Base-by-base conservation (phyloP, 495 filamentous ascomycete genomes). In the Saxispiralis lemnorum region DNA sequence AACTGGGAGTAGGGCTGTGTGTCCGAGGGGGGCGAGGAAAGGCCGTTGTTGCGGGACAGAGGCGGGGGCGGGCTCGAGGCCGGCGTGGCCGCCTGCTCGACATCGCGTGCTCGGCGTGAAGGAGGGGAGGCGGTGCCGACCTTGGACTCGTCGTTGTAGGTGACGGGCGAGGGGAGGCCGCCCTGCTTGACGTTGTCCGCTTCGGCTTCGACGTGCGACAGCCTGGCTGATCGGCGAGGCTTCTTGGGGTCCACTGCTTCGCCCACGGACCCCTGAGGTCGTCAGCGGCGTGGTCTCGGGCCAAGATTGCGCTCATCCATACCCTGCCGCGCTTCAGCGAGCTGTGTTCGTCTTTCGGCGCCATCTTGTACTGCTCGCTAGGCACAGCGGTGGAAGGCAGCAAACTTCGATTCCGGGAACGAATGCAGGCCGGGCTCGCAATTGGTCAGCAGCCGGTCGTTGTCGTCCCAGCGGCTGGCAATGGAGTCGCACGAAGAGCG, bases 151-250 rank as follows among this genome's bases (percentile, higher is more conserved):
- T 45, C 38, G 36, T 33, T 36, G 12, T 72, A 76, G 7, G 70
- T 66, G 43, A 88, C 54, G 7, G 87, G 86, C 4, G 85, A 85
- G n/a, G 83, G 86, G 2, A 93, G 70, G 44, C 84, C 78, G 9
- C 45, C 52, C 46, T 76, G 71, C 39, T 74, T 68, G 33, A 76
- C 41, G 53, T 63, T 56, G 13, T 59, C 57, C 38, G 57, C 52
- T 38, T 66, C 63, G 31, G 59, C 59, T 31, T 68, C 63, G 7
- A 67, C 65, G 21, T 47, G 24, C 2, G 63, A 66, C 31, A 79
- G 52, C 37, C 78, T 70, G 41, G 72, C 61, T 28, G 76, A 79
- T 15, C 78, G 70, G 32, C 79, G 71, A 30, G 73, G 72, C 51
- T 81, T 83, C 67, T 83, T 83, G 35, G 66, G 4, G 14, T 54